A percentile compares a stretch with the other conserved stretches of the same genome.
These are phyloP conservation scores for Cajanus cajan DNA, from an alignment of 306 rosid species.

Conservation along the genomic window DNA sequence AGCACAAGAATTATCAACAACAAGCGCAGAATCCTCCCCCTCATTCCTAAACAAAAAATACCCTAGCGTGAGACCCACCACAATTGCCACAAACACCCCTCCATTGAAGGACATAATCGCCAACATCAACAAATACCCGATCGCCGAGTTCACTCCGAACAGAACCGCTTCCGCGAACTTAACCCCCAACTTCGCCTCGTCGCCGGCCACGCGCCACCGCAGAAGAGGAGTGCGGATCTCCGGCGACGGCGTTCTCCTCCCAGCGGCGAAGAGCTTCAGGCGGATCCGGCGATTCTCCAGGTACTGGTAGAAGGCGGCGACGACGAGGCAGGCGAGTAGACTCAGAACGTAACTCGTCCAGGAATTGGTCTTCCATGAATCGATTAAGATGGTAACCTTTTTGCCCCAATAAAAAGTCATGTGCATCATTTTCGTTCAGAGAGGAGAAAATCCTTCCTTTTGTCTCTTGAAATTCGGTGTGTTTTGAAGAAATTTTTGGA, in stretches of 20 bases:
- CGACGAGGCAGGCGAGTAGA: conserved; percentile 47
- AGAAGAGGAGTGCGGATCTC: conserved; percentile 55
- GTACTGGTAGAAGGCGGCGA: conserved; percentile 72
- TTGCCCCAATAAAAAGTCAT: conserved; percentile 51
- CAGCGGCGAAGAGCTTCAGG: conserved; percentile 41
- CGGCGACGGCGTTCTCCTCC: conserved; percentile 13
- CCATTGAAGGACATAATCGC: conserved; percentile 89
- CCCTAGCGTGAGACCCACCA: conserved; percentile 68
- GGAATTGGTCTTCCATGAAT: conserved; percentile 42
- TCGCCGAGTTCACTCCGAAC: conserved; percentile 67
- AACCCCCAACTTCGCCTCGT: conserved; percentile 7
- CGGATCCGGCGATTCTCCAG: conserved; percentile 64
- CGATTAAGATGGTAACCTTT: conserved; percentile 31
- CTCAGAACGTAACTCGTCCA: conserved; percentile 36
- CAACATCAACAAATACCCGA: conserved; percentile 83
- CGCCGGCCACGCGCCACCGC: not conserved
- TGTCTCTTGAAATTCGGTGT: too few relatives aligned
- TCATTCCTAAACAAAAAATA: conserved; percentile 55
- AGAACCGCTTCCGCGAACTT: conserved; percentile 53
- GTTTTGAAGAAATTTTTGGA: too few relatives aligned
- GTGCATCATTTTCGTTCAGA: conserved; percentile 74
- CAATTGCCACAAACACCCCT: conserved; percentile 71
- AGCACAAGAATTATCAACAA: conserved; percentile 67
- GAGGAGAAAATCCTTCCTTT: too few relatives aligned
- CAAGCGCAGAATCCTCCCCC: conserved; percentile 38